Evolutionary conservation across 108 stramenopile genomes (phyloP).

Genomic region (Conticribra guillardii): DNA sequence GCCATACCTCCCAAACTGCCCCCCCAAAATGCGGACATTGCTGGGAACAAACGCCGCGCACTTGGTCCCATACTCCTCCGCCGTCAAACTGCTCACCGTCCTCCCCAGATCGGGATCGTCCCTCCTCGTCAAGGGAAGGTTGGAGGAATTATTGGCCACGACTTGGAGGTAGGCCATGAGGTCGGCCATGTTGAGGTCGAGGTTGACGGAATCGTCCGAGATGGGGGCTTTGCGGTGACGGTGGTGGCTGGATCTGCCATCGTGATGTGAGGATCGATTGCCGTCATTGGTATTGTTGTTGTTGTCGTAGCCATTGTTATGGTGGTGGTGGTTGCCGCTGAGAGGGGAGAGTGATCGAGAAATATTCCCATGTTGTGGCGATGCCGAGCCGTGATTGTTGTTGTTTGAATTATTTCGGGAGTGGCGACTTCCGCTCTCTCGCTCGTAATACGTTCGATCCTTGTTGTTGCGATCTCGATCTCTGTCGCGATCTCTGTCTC

Average conservation of each 20-base stretch:
- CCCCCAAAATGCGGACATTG: constrained; percentile 81
- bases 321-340: too few relatives aligned
- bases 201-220: constrained; percentile 62
- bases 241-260: not conserved
- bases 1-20: constrained; percentile 72
- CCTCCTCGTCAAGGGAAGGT: constrained; percentile 80
- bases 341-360: too few relatives aligned
- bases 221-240: not conserved
- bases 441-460: too few relatives aligned
- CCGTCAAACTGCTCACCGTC: constrained; percentile 63
- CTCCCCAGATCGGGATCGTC: constrained; percentile 82
- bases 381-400: too few relatives aligned
- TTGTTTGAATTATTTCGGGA: too few relatives aligned
- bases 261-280: too few relatives aligned
- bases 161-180: constrained; percentile 88
- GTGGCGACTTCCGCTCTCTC: too few relatives aligned
- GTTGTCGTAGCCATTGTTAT: too few relatives aligned
- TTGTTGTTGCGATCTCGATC: too few relatives aligned
- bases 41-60: constrained; percentile 85
- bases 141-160: constrained; percentile 82
- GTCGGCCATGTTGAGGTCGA: constrained; percentile 84
- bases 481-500: too few relatives aligned
- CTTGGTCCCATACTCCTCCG: constrained; percentile 81
- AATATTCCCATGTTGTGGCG: too few relatives aligned
- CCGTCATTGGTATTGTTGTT: too few relatives aligned